Evolutionary conservation across 768 basidiomycete species (phyloP), one percentile per base, ranked within the genome.

Genomic region (Pleurotus tuoliensis): DNA sequence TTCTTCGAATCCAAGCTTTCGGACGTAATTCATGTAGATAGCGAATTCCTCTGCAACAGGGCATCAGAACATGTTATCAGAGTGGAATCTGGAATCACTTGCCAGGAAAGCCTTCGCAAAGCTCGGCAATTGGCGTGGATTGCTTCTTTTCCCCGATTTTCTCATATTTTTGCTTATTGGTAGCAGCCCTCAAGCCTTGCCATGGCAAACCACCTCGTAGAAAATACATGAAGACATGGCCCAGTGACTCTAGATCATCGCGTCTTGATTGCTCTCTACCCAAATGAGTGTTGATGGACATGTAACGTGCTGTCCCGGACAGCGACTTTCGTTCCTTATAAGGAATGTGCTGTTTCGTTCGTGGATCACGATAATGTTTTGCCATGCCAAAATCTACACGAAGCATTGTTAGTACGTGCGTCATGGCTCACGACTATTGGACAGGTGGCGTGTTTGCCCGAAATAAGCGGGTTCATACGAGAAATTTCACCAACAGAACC

Each of bases 131-230:
- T 5, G 84, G 79, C 13, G 96, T 97, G 6, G 83, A 89, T 72
- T 98, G 96, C 75, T 94, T 99, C 82, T 98, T 98, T 77, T 97
- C 97, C 47, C 96, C 97, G 63, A 99, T 99, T 78, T 98, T 98
- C 74, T 99, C 97, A 69, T 99, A 99, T 76, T 98, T 98, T 71
- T 98, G 96, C 76, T 98, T 98, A 80, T 99, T 98, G 1, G 96
- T 99, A 7, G 94, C 94, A 18, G 96, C 97, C 66, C 95, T 86
- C 60, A 99, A 78, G 46, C 96, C 96, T 70, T 99, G 96, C 96
- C 96, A 99, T 24, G 96, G 96, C 56, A 99, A 80, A 16, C 94
- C 94, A 22, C 96, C 96, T 4, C 96, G 83, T 63, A 99, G 71
- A 72, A 99, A 99, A 72, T 99, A 99, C 92, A 99, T 98, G 77